A percentile compares a stretch with the other conserved stretches of the same genome.
Conservation (phyloP, 208 protist species). For the Porcisia hertigi region DNA sequence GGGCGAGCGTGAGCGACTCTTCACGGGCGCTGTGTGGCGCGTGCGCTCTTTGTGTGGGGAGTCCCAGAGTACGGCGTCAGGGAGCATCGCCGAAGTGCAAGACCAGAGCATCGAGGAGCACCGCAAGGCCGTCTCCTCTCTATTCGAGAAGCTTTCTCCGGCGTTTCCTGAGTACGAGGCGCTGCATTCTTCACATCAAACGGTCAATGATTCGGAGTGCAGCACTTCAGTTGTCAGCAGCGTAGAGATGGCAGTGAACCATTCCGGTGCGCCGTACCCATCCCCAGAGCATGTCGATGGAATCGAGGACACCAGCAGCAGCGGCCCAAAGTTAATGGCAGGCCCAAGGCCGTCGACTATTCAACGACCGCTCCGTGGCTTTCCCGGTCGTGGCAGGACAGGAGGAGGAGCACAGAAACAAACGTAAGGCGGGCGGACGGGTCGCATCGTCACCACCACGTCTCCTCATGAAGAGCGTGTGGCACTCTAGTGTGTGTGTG, state of each 20-base stretch:
- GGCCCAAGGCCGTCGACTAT: neutral
- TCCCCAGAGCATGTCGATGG: neutral
- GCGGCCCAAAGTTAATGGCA: neutral
- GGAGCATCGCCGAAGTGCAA: conserved; percentile 20
- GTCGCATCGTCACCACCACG: neutral
- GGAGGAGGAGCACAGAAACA: neutral
- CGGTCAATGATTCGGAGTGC: neutral
- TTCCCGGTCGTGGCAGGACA: neutral
- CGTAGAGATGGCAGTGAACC: neutral
- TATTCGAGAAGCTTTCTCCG: conserved; percentile 21
- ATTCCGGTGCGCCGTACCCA: neutral
- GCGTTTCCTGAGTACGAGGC: conserved; percentile 8
- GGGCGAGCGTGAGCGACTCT: conserved; percentile 43
- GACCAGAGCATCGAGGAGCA: conserved; percentile 26
- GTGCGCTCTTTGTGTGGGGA: conserved; percentile 13
- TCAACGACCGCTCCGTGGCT: neutral
- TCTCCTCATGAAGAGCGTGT: neutral
- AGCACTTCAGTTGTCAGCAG: neutral
- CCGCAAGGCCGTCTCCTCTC: neutral
- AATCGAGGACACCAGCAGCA: conserved; percentile 1
- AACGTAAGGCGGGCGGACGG: neutral
- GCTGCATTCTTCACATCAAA: conserved; percentile 1
- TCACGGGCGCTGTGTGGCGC: conserved; percentile 8
- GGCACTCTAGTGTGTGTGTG: too few relatives aligned
- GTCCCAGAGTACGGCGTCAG: conserved; percentile 12